phyloP scores from a whole-genome alignment of 768 basidiomycete genomes.

The Russula sp. region DNA sequence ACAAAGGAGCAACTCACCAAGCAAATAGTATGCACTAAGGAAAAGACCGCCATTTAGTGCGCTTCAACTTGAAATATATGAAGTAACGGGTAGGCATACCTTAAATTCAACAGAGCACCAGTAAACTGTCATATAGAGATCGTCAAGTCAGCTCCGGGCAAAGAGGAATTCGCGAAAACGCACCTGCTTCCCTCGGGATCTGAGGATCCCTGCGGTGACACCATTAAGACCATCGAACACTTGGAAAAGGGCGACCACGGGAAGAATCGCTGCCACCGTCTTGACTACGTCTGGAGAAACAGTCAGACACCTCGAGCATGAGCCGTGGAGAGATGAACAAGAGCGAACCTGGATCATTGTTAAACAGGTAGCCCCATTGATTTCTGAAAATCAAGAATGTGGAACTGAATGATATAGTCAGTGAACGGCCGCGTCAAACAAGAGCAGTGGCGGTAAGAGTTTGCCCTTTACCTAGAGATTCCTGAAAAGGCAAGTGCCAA shows the following conservation, averaged over 20 bases:
- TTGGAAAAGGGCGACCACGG: conserved; percentile 70
- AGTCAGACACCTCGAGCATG: background rate
- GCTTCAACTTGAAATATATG: background rate
- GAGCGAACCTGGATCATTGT: conserved; percentile 39
- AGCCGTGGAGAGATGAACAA: background rate
- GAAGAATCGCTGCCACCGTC: conserved; percentile 48
- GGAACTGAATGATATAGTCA: conserved; percentile 25
- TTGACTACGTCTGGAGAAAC: conserved; percentile 30
- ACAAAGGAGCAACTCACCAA: conserved; percentile 37
- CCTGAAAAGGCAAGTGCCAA: conserved; percentile 58
- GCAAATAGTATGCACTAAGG: conserved; percentile 63
- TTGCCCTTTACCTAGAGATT: conserved; percentile 48
- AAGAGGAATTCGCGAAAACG: background rate
- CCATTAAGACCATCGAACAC: conserved; percentile 74
- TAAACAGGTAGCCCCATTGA: conserved; percentile 54
- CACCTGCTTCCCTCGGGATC: conserved; percentile 75
- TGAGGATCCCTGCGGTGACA: conserved; percentile 68
- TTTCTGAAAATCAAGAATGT: conserved; percentile 39
- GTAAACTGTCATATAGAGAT: conserved; percentile 37
- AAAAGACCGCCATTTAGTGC: conserved; percentile 8
- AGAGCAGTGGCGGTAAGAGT: background rate
- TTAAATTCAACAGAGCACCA: conserved; percentile 75
- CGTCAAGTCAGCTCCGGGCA: background rate
- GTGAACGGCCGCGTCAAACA: background rate
- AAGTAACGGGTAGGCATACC: conserved; percentile 32